A percentile compares a stretch with the other conserved stretches of the same genome.
These are phyloP conservation scores for Metschnikowia sp. DNA, from an alignment of 805 yeast genomes.

Conservation along the genomic window DNA sequence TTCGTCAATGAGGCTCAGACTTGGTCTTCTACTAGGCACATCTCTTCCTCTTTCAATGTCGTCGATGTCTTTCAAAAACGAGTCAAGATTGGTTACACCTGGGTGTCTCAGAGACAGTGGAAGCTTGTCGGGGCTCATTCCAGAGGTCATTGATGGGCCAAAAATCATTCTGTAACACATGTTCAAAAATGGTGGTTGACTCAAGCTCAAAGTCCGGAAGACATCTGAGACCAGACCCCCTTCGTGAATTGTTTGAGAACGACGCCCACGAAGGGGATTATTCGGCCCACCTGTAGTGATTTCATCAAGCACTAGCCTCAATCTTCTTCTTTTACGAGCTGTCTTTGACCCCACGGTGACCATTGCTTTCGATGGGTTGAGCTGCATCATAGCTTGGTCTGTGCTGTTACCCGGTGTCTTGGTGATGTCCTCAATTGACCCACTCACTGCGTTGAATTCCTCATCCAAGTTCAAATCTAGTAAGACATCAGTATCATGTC, in stretches of 20 bases:
- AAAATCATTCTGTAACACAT: constrained; percentile 8
- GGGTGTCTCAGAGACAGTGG: constrained; percentile 13
- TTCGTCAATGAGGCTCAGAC: constrained; percentile 10
- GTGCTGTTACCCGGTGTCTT: constrained; percentile 6
- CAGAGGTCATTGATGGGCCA: constrained; percentile 1
- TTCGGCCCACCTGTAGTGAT: not conserved
- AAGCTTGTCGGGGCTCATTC: constrained; percentile 1
- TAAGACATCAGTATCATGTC: constrained; percentile 1
- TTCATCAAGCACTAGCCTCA: constrained; percentile 3
- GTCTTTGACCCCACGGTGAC: not conserved
- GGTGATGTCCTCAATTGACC: constrained; percentile 11
- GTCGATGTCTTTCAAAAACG: constrained; percentile 7
- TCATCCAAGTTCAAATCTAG: constrained; percentile 14
- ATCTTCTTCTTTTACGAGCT: constrained; percentile 3
- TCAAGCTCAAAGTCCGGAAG: constrained; percentile 2
- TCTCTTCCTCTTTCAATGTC: constrained; percentile 18
- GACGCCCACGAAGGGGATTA: no score
- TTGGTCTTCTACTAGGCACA: constrained; percentile 8
- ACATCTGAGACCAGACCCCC: constrained; percentile 1
- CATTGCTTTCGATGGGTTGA: constrained; percentile 4
- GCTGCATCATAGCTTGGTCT: constrained; percentile 7
- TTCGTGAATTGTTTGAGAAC: no score
- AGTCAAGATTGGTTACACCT: constrained; percentile 3
- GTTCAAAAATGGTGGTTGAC: constrained; percentile 10
- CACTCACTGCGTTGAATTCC: constrained; percentile 7